A percentile compares a stretch with the other conserved stretches of the same genome.
Conservation (phyloP, 371 early-diverging fungal species). For the Mortierella sp. region DNA sequence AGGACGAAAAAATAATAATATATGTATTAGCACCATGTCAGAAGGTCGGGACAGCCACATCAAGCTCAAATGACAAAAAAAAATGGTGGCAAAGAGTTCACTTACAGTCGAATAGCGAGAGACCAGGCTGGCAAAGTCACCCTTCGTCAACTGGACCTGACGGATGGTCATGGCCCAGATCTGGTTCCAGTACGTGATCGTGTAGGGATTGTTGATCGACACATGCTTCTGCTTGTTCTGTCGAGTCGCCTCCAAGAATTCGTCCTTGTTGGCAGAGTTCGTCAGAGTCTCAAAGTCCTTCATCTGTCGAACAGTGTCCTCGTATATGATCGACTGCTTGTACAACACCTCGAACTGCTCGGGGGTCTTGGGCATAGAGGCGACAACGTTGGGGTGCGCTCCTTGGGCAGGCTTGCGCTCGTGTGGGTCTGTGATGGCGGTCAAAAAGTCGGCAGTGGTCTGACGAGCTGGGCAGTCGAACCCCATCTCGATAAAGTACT, state of each 20-base stretch:
- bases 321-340: constrained; percentile 57
- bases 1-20: background rate
- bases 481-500: constrained; percentile 79
- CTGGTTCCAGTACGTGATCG: constrained; percentile 75
- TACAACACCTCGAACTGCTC: constrained; percentile 64
- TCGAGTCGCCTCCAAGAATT: constrained; percentile 66
- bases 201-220: constrained; percentile 67
- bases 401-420: constrained; percentile 70
- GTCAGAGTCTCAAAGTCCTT: constrained; percentile 60
- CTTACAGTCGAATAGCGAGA: constrained; percentile 66
- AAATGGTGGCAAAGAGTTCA: background rate
- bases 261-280: constrained; percentile 45
- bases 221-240: constrained; percentile 71
- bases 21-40: background rate
- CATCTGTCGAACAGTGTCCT: constrained; percentile 35
- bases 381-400: constrained; percentile 52
- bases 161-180: constrained; percentile 70
- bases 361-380: constrained; percentile 30
- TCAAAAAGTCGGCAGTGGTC: constrained; percentile 83
- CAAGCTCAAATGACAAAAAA: background rate
- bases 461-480: constrained; percentile 78
- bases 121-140: constrained; percentile 62
- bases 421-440: constrained; percentile 75
- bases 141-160: constrained; percentile 69
- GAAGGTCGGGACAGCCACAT: background rate